A percentile compares a stretch with the other conserved stretches of the same genome.
Evolutionary conservation across 2,329 filamentous ascomycete species (phyloP).

Genomic region (Aspergillus cejpii): DNA sequence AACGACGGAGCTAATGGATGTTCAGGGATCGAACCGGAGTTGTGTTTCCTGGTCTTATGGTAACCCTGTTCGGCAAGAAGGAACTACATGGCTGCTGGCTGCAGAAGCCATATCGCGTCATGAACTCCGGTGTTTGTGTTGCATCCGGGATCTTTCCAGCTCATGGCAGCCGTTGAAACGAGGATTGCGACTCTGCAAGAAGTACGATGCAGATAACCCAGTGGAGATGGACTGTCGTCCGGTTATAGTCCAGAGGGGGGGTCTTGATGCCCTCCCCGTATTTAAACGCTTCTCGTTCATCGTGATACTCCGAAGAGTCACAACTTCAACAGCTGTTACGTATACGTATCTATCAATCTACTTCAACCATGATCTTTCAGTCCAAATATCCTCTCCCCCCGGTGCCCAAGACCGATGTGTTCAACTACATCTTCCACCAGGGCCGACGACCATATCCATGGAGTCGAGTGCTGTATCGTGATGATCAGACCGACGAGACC

Average conservation of each 20-base stretch:
- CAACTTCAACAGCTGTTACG: not conserved
- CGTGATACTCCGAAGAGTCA: not conserved
- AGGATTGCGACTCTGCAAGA: no score
- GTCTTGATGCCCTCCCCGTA: not conserved
- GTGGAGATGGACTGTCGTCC: not conserved
- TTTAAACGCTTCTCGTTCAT: not conserved
- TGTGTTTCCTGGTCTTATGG: no score
- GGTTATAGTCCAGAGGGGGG: not conserved
- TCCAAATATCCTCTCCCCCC: conserved; percentile 4
- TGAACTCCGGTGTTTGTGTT: not conserved
- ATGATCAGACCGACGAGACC: conserved; percentile 8
- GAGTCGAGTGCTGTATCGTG: conserved; percentile 6
- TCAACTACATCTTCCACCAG: conserved; percentile 12
- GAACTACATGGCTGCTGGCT: no score
- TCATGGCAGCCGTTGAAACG: not conserved
- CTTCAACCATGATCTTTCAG: conserved; percentile 9
- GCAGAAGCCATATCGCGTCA: not conserved
- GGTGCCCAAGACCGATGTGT: conserved; percentile 7
- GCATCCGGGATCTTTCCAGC: not conserved
- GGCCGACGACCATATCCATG: conserved; percentile 6
- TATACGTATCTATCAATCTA: not conserved
- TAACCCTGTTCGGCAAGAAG: no score
- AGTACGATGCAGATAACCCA: no score
- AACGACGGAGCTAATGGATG: not conserved
- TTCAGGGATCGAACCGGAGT: not conserved